phyloP scores from a whole-genome alignment of 805 yeast species.

The Cyberlindnera amylophila region DNA sequence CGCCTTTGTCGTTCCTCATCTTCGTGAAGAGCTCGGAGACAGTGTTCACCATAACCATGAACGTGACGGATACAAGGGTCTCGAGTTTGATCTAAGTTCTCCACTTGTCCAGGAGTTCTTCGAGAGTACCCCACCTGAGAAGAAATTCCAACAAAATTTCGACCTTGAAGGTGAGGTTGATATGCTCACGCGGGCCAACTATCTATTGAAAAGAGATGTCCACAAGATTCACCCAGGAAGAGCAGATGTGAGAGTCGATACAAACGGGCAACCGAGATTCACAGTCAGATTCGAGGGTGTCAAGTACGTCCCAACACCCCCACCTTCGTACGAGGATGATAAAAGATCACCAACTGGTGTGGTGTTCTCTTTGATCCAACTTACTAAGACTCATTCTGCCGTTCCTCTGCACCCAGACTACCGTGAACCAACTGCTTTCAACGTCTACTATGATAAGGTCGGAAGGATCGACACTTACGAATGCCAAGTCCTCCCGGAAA shows the following conservation, averaged over 20 bases:
- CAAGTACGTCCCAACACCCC: background rate
- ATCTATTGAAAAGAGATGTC: background rate
- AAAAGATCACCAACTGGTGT: background rate
- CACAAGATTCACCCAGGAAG: background rate
- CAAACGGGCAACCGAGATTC: constrained; percentile 2
- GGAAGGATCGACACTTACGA: background rate
- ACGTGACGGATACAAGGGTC: constrained; percentile 1
- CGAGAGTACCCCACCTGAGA: constrained; percentile 1
- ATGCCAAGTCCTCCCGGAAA: constrained; percentile 2
- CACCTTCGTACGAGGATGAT: background rate
- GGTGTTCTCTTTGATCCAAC: constrained; percentile 1
- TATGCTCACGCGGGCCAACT: constrained; percentile 2
- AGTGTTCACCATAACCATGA: constrained; percentile 2
- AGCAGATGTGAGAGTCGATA: constrained; percentile 3
- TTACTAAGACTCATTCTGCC: constrained; percentile 1
- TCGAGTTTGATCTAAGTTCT: background rate
- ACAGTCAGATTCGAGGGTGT: constrained; percentile 4
- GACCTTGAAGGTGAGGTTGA: background rate
- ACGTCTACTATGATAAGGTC: background rate
- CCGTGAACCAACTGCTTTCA: background rate
- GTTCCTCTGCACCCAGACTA: constrained; percentile 3
- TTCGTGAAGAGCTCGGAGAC: constrained; percentile 1
- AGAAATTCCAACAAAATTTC: background rate
- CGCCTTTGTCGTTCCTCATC: background rate
- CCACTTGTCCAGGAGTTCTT: constrained; percentile 2